Evolutionary conservation across 2,329 filamentous ascomycete genomes (phyloP).

Genomic region (Pseudopyricularia cyperi): DNA sequence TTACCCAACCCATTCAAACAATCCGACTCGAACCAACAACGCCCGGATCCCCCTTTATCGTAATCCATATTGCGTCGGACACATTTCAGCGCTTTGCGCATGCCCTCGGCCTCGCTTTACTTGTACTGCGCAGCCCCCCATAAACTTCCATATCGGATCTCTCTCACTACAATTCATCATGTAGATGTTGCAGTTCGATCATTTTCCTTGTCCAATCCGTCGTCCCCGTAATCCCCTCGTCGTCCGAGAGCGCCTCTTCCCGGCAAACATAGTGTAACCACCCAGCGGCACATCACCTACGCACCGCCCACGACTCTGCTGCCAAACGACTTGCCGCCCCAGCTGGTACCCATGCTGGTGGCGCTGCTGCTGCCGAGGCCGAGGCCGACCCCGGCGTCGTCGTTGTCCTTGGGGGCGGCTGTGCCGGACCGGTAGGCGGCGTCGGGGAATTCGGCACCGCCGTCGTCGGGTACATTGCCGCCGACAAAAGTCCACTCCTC

Average conservation of each 20-base stretch:
- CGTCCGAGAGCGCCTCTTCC: background rate
- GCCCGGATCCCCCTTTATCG: background rate
- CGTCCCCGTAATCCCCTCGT: background rate
- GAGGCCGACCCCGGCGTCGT: background rate
- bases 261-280: background rate
- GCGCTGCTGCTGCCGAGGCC: background rate
- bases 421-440: background rate
- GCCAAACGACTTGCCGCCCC: background rate
- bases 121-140: too few relatives aligned
- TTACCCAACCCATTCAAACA: background rate
- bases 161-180: too few relatives aligned
- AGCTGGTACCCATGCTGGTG: too few relatives aligned
- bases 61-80: background rate
- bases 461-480: background rate
- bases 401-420: background rate
- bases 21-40: background rate
- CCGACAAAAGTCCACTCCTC: constrained; percentile 4
- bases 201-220: too few relatives aligned
- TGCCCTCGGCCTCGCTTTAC: background rate
- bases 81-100: too few relatives aligned
- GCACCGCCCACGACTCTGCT: background rate
- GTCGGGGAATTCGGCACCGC: background rate
- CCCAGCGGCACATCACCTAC: background rate
- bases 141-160: too few relatives aligned
- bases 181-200: too few relatives aligned